A percentile compares a stretch with the other conserved stretches of the same genome.
These are phyloP conservation scores for Trichocomaceae sp. DNA, from an alignment of 2,329 filamentous ascomycete species.

Conservation along the genomic window DNA sequence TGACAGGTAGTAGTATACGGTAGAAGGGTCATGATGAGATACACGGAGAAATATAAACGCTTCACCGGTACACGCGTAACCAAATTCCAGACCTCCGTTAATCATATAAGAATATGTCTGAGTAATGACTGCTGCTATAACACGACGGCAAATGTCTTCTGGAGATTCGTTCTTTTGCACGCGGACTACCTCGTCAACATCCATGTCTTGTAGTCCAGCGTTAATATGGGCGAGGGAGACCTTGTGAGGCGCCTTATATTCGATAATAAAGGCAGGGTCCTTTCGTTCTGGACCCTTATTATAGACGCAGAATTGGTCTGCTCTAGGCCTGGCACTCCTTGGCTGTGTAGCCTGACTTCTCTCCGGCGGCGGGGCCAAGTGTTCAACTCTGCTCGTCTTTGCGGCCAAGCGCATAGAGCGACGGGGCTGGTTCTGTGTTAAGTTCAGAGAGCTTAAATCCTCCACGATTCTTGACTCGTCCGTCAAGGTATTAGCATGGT, in stretches of 20 bases:
- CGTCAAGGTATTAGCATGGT: conserved; percentile 13
- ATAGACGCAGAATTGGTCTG: conserved; percentile 28
- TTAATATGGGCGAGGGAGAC: conserved; percentile 39
- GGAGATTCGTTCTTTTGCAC: conserved; percentile 27
- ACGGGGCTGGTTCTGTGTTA: conserved; percentile 9
- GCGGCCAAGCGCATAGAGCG: conserved; percentile 13
- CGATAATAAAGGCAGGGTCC: conserved; percentile 25
- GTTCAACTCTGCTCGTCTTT: not conserved
- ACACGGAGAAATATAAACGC: conserved; percentile 41
- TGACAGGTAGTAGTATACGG: conserved; percentile 28
- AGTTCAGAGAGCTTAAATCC: conserved; percentile 11
- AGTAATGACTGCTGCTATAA: not conserved
- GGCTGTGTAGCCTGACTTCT: conserved; percentile 11
- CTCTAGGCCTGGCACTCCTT: conserved; percentile 22
- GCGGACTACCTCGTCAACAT: conserved; percentile 36
- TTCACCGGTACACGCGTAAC: conserved; percentile 40
- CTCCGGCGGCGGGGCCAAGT: not conserved
- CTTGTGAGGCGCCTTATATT: conserved; percentile 47
- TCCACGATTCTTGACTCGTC: conserved; percentile 10
- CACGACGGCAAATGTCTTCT: not conserved
- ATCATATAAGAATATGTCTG: not conserved
- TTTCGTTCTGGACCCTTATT: conserved; percentile 10
- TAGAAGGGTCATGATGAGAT: conserved; percentile 21
- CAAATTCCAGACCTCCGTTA: conserved; percentile 34
- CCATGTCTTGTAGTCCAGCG: conserved; percentile 36